Percentiles rank a stretch among this genome's conserved stretches.
phyloP scores from a whole-genome alignment of 2,329 filamentous ascomycete genomes.

The Aspergillus brasiliensis region DNA sequence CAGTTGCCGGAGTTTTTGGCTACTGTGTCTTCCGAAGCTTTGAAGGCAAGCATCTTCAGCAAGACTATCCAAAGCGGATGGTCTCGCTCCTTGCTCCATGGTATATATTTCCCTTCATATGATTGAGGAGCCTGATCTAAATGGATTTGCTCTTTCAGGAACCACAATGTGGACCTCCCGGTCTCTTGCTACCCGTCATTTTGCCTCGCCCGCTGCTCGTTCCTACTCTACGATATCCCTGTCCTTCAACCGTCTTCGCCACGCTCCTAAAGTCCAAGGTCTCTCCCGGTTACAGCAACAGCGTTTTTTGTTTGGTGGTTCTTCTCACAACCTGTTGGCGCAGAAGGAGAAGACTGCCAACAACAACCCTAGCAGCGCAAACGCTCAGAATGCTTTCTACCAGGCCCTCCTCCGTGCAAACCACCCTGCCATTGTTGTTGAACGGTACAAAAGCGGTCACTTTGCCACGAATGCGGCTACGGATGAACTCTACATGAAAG shows the following conservation, averaged over 20 bases:
- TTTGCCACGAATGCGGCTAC: conserved; percentile 79
- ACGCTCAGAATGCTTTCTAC: conserved; percentile 91
- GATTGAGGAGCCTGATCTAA: not conserved
- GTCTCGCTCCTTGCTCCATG: conserved; percentile 21
- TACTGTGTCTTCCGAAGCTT: conserved; percentile 26
- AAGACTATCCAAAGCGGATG: conserved; percentile 22
- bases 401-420: conserved; percentile 86
- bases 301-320: conserved; percentile 43
- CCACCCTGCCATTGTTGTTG: conserved; percentile 89
- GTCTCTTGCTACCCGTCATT: conserved; percentile 20
- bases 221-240: conserved; percentile 37
- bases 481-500: conserved; percentile 77
- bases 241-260: conserved; percentile 28
- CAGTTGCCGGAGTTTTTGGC: conserved; percentile 32
- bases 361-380: conserved; percentile 83
- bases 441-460: conserved; percentile 81
- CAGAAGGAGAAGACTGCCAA: conserved; percentile 90
- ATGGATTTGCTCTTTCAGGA: conserved; percentile 14
- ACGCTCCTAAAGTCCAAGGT: conserved; percentile 24
- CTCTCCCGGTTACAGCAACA: conserved; percentile 37
- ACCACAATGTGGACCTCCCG: conserved; percentile 20
- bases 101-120: conserved; percentile 16
- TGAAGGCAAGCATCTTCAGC: conserved; percentile 24
- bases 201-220: conserved; percentile 25
- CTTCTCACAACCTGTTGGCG: conserved; percentile 66